Base-by-base conservation (phyloP, 2,329 filamentous ascomycete species). In the Geoglossum cookeanum region DNA sequence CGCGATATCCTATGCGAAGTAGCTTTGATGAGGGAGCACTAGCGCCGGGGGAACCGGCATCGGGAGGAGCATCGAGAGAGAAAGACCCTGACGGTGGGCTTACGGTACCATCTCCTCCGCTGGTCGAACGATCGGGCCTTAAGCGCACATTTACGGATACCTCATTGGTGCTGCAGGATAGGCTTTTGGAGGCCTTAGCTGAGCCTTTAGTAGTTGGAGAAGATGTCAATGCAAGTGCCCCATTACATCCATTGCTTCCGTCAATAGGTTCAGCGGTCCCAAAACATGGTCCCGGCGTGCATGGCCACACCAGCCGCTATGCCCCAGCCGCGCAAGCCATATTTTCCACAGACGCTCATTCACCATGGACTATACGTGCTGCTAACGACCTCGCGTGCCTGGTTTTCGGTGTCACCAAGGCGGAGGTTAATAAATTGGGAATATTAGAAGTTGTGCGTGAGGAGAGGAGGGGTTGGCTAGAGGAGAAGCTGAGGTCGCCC, bases 371-470 rank as follows among this genome's bases (percentile, higher is more conserved):
- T 0, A 96, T 98, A 59, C 79, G 96, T 56, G 87, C 92, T 2
- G 92, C 92, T 55, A 98, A 98, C 67, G 92, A 98, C 67, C 75
- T 98, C 54, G 92, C 92, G 17, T 98, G 92, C 69, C 75, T 98
- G 48, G 84, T 97, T n/a, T 98, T 97, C 71, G 92, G 92, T n/a
- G 88, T 98, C 8, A 95, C 90, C n/a, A 87, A 88, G 66, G 87
- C 87, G 3, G 92, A 98, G 69, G 87, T 98, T 29, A 82, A 89
- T 57, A 96, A 89, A 67, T 82, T 97, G 74, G 91, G 92, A 53
- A 97, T 98, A 58, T 71, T 98, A 59, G 90, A 97, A 67, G 88
- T 98, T 33, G 89, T 98, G 17, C 86, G 91, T 68, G 82, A 90
- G 68, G 91, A 96, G 68, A 79, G 89, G 59, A 77, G 91, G 62